Base-by-base conservation (phyloP, 352 stramenopile species). In the Globisporangium nunn region DNA sequence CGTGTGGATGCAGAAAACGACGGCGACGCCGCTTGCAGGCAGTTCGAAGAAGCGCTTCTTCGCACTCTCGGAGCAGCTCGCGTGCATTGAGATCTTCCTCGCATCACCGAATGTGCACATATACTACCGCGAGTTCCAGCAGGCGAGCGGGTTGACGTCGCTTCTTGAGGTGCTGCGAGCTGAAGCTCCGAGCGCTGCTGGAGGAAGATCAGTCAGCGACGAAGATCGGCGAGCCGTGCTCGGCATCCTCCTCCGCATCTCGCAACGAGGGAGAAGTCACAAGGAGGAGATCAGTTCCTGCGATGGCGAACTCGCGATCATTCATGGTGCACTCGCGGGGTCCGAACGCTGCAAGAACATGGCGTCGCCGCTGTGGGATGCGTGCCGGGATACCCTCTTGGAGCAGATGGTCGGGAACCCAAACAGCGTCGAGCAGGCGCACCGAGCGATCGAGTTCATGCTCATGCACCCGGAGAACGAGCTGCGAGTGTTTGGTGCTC, bases 1-100 rank as follows among this genome's bases (percentile, higher is more conserved):
- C 43, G 71, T 72, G 11, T 91, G 74, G 81, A 85, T 91, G 71
- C 68, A 78, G n/a, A 87, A 73, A 52, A 75, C 63, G 28, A 64
- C 55, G 2, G 33, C 33, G 2, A 4, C n/a, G 14, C 29, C 33
- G 6, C 10, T 37, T 2, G 5, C 47, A 1, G 10, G 5, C 17
- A 33, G 14, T 3, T 30, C n/a, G 3, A 54, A 6, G 30, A 48
- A 49, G 37, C 31, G 31, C 12, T 57, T 61, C 53, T 61, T 58
- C 37, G 71, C 66, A 10, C 61, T 86, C 2, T 58, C 69, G 4
- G 68, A 83, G 54, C 76, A 88, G 59, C 60, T 89, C 1, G 66
- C 63, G 15, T 77, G 64, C 44, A 8, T 88, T n/a, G 43, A 67
- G 4, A 52, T 88, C 17, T 87, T 88, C 50, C 70, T 91, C 35